Conservation (phyloP, 352 stramenopile species). For the Phytophthora tentaculata region DNA sequence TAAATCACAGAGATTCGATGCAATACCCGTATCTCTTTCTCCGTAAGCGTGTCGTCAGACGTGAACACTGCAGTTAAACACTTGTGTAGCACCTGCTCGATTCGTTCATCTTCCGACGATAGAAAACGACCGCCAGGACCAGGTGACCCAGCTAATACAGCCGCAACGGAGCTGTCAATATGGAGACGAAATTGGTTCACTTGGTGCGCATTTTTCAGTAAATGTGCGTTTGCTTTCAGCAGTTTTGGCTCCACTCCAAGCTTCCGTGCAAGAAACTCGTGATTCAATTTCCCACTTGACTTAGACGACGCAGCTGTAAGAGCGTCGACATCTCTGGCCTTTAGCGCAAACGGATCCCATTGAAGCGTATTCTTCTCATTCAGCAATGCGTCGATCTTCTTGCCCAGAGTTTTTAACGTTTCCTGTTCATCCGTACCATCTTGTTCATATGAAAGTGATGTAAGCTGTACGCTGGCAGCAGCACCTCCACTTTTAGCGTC, state of each 20-base stretch:
- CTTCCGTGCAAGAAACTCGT: slow-evolving; percentile 36
- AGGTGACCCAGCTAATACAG: slow-evolving; percentile 23
- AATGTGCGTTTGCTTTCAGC: slow-evolving; percentile 43
- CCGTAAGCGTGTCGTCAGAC: slow-evolving; percentile 67
- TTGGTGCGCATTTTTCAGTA: slow-evolving; percentile 47
- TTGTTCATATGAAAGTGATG: too few species aligned
- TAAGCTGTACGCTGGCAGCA: too few species aligned
- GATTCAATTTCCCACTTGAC: slow-evolving; percentile 5
- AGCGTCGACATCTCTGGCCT: slow-evolving; percentile 22
- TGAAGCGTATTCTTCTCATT: slow-evolving; percentile 13
- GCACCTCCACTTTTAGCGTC: too few species aligned
- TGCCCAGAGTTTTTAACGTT: slow-evolving; percentile 22
- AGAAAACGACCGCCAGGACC: slow-evolving; percentile 42
- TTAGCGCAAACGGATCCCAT: slow-evolving; percentile 42
- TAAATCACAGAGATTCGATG: slow-evolving; percentile 5
- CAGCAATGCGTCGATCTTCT: slow-evolving; percentile 45
- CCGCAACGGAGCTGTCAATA: slow-evolving; percentile 28
- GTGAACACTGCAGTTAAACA: slow-evolving; percentile 85
- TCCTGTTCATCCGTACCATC: slow-evolving; percentile 6
- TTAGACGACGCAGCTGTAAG: slow-evolving; percentile 10
- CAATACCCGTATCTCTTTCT: slow-evolving; percentile 59
- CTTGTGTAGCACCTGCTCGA: slow-evolving; percentile 84
- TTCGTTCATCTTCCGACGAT: slow-evolving; percentile 76
- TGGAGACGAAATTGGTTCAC: slow-evolving; percentile 52
- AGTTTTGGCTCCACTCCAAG: slow-evolving; percentile 48